Evolutionary conservation across 768 basidiomycete species (phyloP).

Genomic region (Hygrophorus pudorinus): DNA sequence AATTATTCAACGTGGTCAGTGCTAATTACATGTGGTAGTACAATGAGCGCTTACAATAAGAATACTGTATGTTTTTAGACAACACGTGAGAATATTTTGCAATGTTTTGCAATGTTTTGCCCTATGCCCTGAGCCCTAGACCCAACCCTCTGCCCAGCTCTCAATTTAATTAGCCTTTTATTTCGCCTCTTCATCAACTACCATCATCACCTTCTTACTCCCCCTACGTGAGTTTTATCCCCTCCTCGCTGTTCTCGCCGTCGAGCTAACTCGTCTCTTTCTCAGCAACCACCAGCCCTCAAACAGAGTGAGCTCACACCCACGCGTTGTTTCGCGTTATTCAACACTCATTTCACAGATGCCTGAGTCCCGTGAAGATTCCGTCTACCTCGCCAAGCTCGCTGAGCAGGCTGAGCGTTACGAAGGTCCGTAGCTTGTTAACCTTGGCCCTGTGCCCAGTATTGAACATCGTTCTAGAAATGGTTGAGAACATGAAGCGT

Average conservation of each 20-base stretch:
- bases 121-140: slow-evolving; percentile 1
- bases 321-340: slow-evolving; percentile 18
- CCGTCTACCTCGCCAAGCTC: slow-evolving; percentile 99
- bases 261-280: slow-evolving; percentile 23
- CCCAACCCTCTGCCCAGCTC: slow-evolving; percentile 8
- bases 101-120: background rate
- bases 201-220: background rate
- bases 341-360: slow-evolving; percentile 36
- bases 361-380: slow-evolving; percentile 87
- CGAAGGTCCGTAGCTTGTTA: slow-evolving; percentile 53
- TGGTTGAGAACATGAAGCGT: slow-evolving; percentile 99
- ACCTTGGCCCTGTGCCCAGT: slow-evolving; percentile 6
- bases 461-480: slow-evolving; percentile 42
- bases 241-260: slow-evolving; percentile 20
- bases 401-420: slow-evolving; percentile 99
- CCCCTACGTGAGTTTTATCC: slow-evolving; percentile 30
- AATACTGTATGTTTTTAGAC: too few relatives aligned
- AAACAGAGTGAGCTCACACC: slow-evolving; percentile 24
- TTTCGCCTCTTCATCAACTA: background rate
- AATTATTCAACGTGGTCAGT: too few relatives aligned
- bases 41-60: too few relatives aligned
- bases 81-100: too few relatives aligned
- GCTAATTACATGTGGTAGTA: too few relatives aligned
- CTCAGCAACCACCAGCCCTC: slow-evolving; percentile 16
- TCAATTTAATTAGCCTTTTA: slow-evolving; percentile 4